Evolutionary conservation across 495 filamentous ascomycete species (phyloP), one percentile per base, ranked within the genome.

Genomic region (Entonaema liquescens): DNA sequence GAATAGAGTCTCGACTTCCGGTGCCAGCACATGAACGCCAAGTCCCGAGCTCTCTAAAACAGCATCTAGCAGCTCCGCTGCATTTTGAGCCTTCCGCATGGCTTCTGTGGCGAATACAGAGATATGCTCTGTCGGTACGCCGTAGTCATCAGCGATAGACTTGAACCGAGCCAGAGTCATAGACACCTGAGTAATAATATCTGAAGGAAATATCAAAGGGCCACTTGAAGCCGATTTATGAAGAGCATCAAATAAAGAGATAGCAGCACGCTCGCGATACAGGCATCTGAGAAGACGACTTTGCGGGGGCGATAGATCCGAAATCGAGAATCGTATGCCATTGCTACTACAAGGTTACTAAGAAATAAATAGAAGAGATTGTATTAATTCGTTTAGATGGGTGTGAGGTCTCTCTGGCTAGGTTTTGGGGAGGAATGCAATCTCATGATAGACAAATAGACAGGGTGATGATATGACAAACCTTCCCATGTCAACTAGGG

Each of bases 261-360:
- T 93, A 53, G 86, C 88, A 21, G 87, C 87, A 6, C 94, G 89
- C 72, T 94, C 90, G 66, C 88, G 87, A 77, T 92, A 95, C 59
- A 96, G 67, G 35, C 90, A 94, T 17, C 85, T 91, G 28, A 97
- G 84, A 31, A 94, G 86, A 13, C 94, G 89, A 15, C 90, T 82
- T 3, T 82, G 87, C 1, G 90, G 88, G 7, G 89, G 88, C 1
- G 89, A 85, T 31, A 97, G 85, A 61, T 93, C 88, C 8, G 93
- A 91, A 65, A 98, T 93, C 8, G 92, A 95, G 82, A 97, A 97
- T 49, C 94, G 93, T 71, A 98, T 95, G 66, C 94, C 94, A 85
- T 98, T 98, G 82, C 94, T 97, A 42, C 19, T 19, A 40, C 31
- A 35, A 59, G n/a, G 55, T 69, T 68, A 67, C 21, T 60, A 61